Conservation (phyloP, 768 basidiomycete genomes). For the Guyanaporus albipodus region DNA sequence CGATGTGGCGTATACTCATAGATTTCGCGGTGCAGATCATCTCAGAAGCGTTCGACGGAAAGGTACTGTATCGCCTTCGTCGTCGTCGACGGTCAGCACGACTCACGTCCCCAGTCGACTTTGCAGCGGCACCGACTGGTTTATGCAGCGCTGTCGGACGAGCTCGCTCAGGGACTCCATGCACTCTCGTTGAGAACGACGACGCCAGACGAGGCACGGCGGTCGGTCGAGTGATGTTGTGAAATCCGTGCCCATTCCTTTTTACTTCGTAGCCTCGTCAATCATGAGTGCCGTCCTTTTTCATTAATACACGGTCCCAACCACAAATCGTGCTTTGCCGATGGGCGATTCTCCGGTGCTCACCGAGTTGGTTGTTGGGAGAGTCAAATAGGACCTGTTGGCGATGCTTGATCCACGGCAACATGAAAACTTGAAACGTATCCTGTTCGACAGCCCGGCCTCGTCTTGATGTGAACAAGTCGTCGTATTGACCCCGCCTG, state of each 20-base stretch:
- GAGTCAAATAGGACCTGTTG: slow-evolving; percentile 7
- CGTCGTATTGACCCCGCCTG: slow-evolving; percentile 19
- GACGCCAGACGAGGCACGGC: slow-evolving; percentile 51
- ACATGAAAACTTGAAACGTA: slow-evolving; percentile 15
- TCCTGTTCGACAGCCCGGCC: slow-evolving; percentile 4
- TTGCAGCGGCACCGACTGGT: slow-evolving; percentile 83
- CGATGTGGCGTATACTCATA: slow-evolving; percentile 30
- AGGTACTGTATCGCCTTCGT: slow-evolving; percentile 54
- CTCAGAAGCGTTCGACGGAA: slow-evolving; percentile 68
- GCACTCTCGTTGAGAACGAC: slow-evolving; percentile 73
- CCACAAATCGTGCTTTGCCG: slow-evolving; percentile 17
- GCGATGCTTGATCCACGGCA: slow-evolving; percentile 17
- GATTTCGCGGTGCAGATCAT: slow-evolving; percentile 77
- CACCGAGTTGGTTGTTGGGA: slow-evolving; percentile 1
- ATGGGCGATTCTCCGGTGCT: slow-evolving; percentile 20
- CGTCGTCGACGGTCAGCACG: slow-evolving; percentile 2
- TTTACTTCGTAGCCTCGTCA: slow-evolving; percentile 17
- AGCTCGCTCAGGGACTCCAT: slow-evolving; percentile 69
- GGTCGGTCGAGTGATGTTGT: slow-evolving; percentile 22
- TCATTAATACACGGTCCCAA: slow-evolving; percentile 28
- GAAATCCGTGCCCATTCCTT: slow-evolving; percentile 12
- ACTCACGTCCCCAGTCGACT: slow-evolving; percentile 44
- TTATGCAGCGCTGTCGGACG: slow-evolving; percentile 65
- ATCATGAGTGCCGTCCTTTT: slow-evolving; percentile 29
- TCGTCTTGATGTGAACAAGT: slow-evolving; percentile 8